Evolutionary conservation across 1,139 yeast genomes (phyloP), one percentile per base, ranked within the genome.

Genomic region (Geotrichum australiense): DNA sequence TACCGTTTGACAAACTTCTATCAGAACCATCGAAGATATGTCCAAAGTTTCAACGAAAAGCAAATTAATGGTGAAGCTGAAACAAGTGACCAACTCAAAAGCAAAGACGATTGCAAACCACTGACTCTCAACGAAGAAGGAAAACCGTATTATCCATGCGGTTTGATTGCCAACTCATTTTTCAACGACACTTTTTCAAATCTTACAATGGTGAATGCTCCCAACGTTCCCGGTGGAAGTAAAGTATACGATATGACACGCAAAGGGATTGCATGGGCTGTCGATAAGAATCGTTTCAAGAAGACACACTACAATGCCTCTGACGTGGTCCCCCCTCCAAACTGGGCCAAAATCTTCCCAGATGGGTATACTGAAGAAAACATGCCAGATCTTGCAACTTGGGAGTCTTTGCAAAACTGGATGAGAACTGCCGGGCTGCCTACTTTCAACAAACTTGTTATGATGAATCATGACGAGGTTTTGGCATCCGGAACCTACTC

Each of bases 331-430:
- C 98, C 98, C 8, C 98, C 98, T 7, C 97, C 96, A 53, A 86
- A 86, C 65, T 91, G 98, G 98, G 67, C 68, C 49, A 78, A 82
- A 57, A 67, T 54, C 66, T 91, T 60, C 61, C 98, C 98, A n/a
- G 60, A 87, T 50, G 97, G 97, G 0, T 91, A 91, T 65, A 87
- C 82, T 15, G 80, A 75, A 21, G 78, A 79, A 10, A 87, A 86
- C 58, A 59, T 91, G 46, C 98, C 97, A 3, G 91, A 91, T 59
- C 68, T 85, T 36, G 70, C 80, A 15, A 64, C 68, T 7, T 81
- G 93, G 91, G 76, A 71, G 48, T 86, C 85, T 55, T 79, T 91
- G 59, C 97, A 91, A 64, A 91, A 89, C 61, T 91, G 99, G 99
- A 89, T 91, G 96, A 78, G 87, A 55, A 80, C 97, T 2, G 81